phyloP scores from a whole-genome alignment of 1,284 basidiomycete species.

The Omphalotus olearius region DNA sequence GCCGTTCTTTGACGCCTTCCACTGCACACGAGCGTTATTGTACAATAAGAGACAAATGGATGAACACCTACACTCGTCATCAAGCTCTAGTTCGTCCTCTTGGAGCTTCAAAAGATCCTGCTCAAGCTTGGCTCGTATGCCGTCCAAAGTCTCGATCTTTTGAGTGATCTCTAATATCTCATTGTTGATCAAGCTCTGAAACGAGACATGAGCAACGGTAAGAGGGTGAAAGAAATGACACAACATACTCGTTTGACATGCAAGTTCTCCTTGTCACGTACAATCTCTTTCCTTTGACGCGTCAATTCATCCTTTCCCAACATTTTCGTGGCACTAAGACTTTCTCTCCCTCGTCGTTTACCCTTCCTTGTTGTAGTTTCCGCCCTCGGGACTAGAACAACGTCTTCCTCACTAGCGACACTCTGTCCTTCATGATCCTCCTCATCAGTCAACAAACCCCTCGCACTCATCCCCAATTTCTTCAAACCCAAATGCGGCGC shows the following conservation, averaged over 20 bases:
- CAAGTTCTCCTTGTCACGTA: constrained; percentile 85
- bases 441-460: constrained; percentile 70
- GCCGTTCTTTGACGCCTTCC: constrained; percentile 81
- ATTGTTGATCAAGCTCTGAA: constrained; percentile 72
- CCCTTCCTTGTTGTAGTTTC: constrained; percentile 42
- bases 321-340: constrained; percentile 63
- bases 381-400: constrained; percentile 49
- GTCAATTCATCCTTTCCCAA: constrained; percentile 80
- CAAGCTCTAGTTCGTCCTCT: constrained; percentile 93
- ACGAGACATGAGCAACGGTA: constrained; percentile 13
- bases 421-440: constrained; percentile 56
- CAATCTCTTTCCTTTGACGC: constrained; percentile 80
- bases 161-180: constrained; percentile 86
- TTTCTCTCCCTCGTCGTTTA: constrained; percentile 61
- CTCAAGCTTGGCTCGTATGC: constrained; percentile 78
- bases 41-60: constrained; percentile 3
- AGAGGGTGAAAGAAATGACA: constrained; percentile 9
- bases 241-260: constrained; percentile 75
- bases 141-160: constrained; percentile 86
- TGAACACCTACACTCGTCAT: constrained; percentile 80
- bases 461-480: constrained; percentile 70
- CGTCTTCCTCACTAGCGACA: constrained; percentile 61
- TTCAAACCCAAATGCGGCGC: constrained; percentile 74
- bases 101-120: constrained; percentile 82
- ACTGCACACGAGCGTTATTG: constrained; percentile 41